Base-by-base conservation (phyloP, 768 basidiomycete genomes). In the Amanita phalloides region DNA sequence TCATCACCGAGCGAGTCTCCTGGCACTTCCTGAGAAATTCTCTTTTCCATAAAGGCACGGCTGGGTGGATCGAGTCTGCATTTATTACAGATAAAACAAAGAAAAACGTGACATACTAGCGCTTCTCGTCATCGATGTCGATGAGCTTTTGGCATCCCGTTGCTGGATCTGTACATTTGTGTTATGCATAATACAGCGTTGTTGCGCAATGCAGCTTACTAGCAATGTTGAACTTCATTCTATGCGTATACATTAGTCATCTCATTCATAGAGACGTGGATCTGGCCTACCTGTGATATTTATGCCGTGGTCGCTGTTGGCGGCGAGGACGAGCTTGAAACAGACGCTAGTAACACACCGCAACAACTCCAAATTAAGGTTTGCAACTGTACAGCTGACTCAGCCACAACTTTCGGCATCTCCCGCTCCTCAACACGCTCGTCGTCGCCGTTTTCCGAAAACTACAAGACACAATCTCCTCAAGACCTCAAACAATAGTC, bases 211-310 rank as follows among this genome's bases (percentile, higher is more conserved):
- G 32, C 56, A 56, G 73, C 88, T 73, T 68, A 91, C 89, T 92
- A 70, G 94, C 90, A 68, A 98, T 88, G 78, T 95, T 95, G 74
- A 96, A 74, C 83, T 96, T 95, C 94, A 96, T 96, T 66, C 76
- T 89, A 56, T 33, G 39, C 47, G 38, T 36, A 47, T 36, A 54
- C 3, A 30, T 64, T 51, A 61, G 60, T 55, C 25, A 8, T 39
- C 36, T 20, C 10, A 14, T 17, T 57, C 48, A 54, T 30, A 49
- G 8, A 14, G 43, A 35, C 35, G 45, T 23, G 38, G 45, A 41
- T 25, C 14, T 11, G 46, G 41, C 62, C 17, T 54, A 69, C 69
- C 53, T 56, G 62, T 67, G 66, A 37, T 73, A 71, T 72, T 71
- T 67, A 66, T 62, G 61, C 62, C 62, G 65, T 70, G 68, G 68